A percentile compares a stretch with the other conserved stretches of the same genome.
phyloP scores from a whole-genome alignment of 2,329 filamentous ascomycete genomes.

The Diaporthe batatas region DNA sequence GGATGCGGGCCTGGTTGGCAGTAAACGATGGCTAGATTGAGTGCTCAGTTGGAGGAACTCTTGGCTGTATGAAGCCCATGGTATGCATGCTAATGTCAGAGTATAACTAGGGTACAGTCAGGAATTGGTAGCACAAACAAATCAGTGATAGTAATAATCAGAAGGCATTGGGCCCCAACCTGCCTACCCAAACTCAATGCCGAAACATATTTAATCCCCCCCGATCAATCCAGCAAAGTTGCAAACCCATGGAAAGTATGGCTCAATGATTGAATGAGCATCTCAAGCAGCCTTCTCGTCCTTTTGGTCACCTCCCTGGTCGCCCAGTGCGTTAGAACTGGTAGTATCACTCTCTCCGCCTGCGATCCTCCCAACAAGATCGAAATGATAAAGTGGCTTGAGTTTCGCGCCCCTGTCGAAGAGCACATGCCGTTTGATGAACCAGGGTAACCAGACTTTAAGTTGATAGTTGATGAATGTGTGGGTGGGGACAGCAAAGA shows the following conservation, averaged over 20 bases:
- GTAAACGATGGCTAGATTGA: neutral
- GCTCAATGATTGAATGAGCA: neutral
- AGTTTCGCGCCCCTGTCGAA: conserved; percentile 58
- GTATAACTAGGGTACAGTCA: neutral
- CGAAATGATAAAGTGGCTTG: conserved; percentile 59
- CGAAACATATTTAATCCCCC: neutral
- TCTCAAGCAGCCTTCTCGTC: neutral
- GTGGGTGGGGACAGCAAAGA: conserved; percentile 71
- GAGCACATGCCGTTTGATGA: conserved; percentile 69
- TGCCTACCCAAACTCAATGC: neutral
- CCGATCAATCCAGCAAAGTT: neutral
- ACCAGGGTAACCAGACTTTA: conserved; percentile 69
- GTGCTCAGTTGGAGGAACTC: neutral
- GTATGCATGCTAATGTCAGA: neutral
- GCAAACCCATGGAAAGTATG: neutral
- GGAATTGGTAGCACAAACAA: neutral
- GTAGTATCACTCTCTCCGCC: conserved; percentile 36
- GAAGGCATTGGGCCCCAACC: neutral
- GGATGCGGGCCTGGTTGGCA: neutral
- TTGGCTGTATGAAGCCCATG: neutral
- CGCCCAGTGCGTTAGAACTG: conserved; percentile 4
- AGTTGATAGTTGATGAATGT: conserved; percentile 70
- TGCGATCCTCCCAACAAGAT: conserved; percentile 39
- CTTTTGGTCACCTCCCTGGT: neutral
- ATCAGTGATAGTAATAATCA: neutral